phyloP scores from a whole-genome alignment of 2,329 filamentous ascomycete species.

The Lachnellula cervina region DNA sequence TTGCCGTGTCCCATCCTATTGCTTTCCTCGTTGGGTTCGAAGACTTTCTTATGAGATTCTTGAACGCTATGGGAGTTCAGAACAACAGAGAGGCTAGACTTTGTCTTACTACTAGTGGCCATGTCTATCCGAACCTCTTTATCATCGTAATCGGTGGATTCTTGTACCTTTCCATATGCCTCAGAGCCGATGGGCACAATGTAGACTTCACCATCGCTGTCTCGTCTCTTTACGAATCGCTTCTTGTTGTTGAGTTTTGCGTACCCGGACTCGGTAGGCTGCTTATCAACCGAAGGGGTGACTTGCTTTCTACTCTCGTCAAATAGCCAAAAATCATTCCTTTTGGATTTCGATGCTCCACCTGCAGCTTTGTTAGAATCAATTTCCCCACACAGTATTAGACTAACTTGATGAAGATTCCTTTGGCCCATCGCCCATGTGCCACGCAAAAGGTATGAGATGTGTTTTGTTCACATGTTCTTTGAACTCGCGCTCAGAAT shows the following conservation, averaged over 20 bases:
- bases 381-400: background rate
- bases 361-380: conserved; percentile 9
- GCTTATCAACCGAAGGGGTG: conserved; percentile 51
- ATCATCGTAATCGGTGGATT: background rate
- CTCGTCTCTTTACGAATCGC: conserved; percentile 13
- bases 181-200: background rate
- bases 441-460: conserved; percentile 49
- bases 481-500: conserved; percentile 34
- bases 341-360: background rate
- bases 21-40: background rate
- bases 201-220: background rate
- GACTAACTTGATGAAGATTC: conserved; percentile 34
- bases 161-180: background rate
- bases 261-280: conserved; percentile 43
- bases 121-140: background rate
- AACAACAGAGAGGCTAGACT: background rate
- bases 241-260: conserved; percentile 21
- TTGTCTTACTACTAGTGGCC: background rate
- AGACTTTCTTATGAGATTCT: background rate
- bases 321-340: conserved; percentile 41
- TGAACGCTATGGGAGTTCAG: background rate
- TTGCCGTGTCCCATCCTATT: background rate
- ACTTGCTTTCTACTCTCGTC: conserved; percentile 50
- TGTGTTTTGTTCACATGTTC: conserved; percentile 51
- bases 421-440: conserved; percentile 54